Base-by-base conservation (phyloP, 129 eudicot genomes). In the Artemisia argyi region DNA sequence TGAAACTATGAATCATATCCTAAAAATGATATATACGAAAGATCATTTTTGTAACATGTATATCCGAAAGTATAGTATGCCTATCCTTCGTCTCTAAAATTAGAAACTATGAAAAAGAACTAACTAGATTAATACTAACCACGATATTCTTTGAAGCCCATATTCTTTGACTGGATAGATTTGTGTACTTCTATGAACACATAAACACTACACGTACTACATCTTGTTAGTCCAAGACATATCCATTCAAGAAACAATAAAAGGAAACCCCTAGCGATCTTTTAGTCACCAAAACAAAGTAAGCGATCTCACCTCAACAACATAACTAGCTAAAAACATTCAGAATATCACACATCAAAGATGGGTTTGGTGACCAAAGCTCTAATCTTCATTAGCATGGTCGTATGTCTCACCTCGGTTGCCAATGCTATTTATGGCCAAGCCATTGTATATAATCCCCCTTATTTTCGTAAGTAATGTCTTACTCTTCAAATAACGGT, bases 401-500 rank as follows among this genome's bases (percentile, higher is more conserved):
- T 44, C 13, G 51, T 47, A 7, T 71, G 76, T 64, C 75, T 71
- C 11, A 14, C 73, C 61, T 39, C 73, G 0, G 46, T 72, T 72
- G 70, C 57, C 44, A 51, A 61, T 55, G 86, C 83, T 53, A 50
- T 52, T n/a, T 46, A 61, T 0, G 86, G 83, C 11, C 75, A 69
- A 63, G 86, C 83, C 19, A 77, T 66, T 15, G 65, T 66, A 18
- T 82, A 73, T 53, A 55, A 17, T 5, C 80, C 80, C 11, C 82
- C 81, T 26, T 83, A 83, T 35, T 35, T 32, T 66, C 87, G 82
- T 83, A 72, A 76, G 84, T 76, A 30, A 9, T 77, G 12, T 32
- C 26, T 14, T 59, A 17, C 22, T 24, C 63, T 42, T 68, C 13
- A 3, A 14, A 62, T 26, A 14, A n/a, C 18, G 1, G 46, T 2